Percentiles rank a stretch among this genome's conserved stretches.
phyloP scores from a whole-genome alignment of 768 basidiomycete genomes.

The Phanerochaete sordida region DNA sequence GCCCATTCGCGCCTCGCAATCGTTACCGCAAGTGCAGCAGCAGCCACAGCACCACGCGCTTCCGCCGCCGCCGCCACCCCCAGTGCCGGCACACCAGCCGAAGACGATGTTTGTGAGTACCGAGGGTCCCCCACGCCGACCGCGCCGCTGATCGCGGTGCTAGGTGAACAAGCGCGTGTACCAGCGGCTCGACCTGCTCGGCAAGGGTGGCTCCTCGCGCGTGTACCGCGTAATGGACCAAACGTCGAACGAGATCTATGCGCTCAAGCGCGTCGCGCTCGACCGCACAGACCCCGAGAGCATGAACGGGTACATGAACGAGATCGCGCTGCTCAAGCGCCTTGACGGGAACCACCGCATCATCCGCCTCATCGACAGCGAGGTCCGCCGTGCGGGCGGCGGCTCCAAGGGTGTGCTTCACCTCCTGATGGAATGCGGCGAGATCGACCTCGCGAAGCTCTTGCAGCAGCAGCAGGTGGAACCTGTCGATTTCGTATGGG shows the following conservation, averaged over 20 bases:
- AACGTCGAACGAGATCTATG: conserved; percentile 71
- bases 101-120: background rate
- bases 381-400: conserved; percentile 69
- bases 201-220: conserved; percentile 92
- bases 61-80: background rate
- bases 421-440: conserved; percentile 96
- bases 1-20: conserved; percentile 7
- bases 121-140: too few relatives aligned
- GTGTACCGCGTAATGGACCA: conserved; percentile 85
- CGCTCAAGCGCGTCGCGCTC: conserved; percentile 89
- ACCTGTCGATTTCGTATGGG: conserved; percentile 88
- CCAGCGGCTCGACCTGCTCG: conserved; percentile 83
- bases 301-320: conserved; percentile 92
- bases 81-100: background rate
- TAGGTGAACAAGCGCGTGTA: conserved; percentile 83
- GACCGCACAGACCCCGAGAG: conserved; percentile 89
- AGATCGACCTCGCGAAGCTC: conserved; percentile 80
- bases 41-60: background rate
- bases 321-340: conserved; percentile 90
- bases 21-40: background rate
- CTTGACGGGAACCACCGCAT: conserved; percentile 92
- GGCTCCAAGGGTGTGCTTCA: conserved; percentile 73
- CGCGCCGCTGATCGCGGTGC: background rate
- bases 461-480: conserved; percentile 83
- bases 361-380: conserved; percentile 88